A percentile compares a stretch with the other conserved stretches of the same genome.
phyloP scores from a whole-genome alignment of 1,284 basidiomycete species.

The Phellopilus nigrolimitatus region DNA sequence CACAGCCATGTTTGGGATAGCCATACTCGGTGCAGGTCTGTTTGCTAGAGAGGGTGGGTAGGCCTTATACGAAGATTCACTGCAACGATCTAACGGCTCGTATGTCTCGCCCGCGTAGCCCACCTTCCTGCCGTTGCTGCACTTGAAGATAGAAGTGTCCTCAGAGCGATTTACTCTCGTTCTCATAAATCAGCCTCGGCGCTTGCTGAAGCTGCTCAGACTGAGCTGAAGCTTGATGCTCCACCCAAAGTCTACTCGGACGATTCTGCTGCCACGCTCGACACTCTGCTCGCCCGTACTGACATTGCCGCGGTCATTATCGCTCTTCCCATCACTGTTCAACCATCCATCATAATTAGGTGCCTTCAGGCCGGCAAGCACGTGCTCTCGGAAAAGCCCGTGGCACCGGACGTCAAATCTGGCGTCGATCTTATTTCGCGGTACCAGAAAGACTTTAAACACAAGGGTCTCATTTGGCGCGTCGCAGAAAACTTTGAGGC shows the following conservation, averaged over 20 bases:
- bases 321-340: slow-evolving; percentile 70
- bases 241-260: slow-evolving; percentile 56
- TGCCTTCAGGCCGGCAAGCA: slow-evolving; percentile 74
- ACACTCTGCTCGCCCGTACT: slow-evolving; percentile 56
- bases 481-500: slow-evolving; percentile 83
- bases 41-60: slow-evolving; percentile 65
- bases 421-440: slow-evolving; percentile 61
- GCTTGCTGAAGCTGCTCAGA: slow-evolving; percentile 42
- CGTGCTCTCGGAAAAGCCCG: slow-evolving; percentile 82
- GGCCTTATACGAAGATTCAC: slow-evolving; percentile 30
- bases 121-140: slow-evolving; percentile 67
- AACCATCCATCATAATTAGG: slow-evolving; percentile 63
- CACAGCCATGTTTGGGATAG: slow-evolving; percentile 39
- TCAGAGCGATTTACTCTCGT: slow-evolving; percentile 78
- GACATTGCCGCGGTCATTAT: slow-evolving; percentile 74
- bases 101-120: slow-evolving; percentile 33
- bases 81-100: slow-evolving; percentile 8
- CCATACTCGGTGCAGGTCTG: slow-evolving; percentile 69
- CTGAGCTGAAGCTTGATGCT: slow-evolving; percentile 37
- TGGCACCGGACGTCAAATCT: slow-evolving; percentile 64
- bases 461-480: slow-evolving; percentile 73
- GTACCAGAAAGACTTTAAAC: slow-evolving; percentile 62
- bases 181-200: slow-evolving; percentile 56
- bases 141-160: slow-evolving; percentile 41
- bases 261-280: slow-evolving; percentile 42